phyloP scores from a whole-genome alignment of 805 yeast species.

The Komagataella populi region DNA sequence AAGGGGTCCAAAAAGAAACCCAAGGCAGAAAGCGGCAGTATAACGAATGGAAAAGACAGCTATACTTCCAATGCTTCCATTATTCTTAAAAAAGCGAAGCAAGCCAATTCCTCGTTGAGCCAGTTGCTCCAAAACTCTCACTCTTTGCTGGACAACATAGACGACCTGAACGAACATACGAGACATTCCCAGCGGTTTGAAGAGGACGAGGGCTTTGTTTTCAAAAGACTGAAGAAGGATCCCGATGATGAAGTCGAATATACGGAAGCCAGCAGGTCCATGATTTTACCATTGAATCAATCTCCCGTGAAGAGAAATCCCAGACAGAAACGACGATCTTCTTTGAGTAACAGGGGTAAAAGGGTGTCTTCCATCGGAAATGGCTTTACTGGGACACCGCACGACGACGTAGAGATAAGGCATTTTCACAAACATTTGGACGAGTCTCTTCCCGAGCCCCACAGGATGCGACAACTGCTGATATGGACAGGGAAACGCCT shows the following conservation, averaged over 20 bases:
- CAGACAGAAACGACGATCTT: slow-evolving; percentile 25
- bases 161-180: not conserved
- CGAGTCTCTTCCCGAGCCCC: slow-evolving; percentile 52
- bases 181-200: slow-evolving; percentile 8
- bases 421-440: slow-evolving; percentile 55
- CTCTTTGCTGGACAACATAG: not conserved
- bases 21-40: not conserved
- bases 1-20: not conserved
- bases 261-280: slow-evolving; percentile 1
- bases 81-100: not conserved
- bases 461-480: slow-evolving; percentile 54
- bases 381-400: slow-evolving; percentile 58
- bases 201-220: slow-evolving; percentile 20
- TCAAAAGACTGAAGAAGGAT: slow-evolving; percentile 9
- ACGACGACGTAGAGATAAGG: slow-evolving; percentile 36
- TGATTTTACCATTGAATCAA: not conserved
- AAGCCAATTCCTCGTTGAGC: slow-evolving; percentile 1
- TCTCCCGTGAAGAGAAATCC: slow-evolving; percentile 2
- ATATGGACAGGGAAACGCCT: slow-evolving; percentile 54
- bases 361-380: slow-evolving; percentile 64
- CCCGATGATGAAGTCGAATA: not conserved
- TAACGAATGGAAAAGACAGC: not conserved
- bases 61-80: not conserved
- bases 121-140: not conserved
- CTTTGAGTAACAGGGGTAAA: slow-evolving; percentile 50